phyloP scores from a whole-genome alignment of 192 early-diverging fungal species.

The Coemansia sp. region DNA sequence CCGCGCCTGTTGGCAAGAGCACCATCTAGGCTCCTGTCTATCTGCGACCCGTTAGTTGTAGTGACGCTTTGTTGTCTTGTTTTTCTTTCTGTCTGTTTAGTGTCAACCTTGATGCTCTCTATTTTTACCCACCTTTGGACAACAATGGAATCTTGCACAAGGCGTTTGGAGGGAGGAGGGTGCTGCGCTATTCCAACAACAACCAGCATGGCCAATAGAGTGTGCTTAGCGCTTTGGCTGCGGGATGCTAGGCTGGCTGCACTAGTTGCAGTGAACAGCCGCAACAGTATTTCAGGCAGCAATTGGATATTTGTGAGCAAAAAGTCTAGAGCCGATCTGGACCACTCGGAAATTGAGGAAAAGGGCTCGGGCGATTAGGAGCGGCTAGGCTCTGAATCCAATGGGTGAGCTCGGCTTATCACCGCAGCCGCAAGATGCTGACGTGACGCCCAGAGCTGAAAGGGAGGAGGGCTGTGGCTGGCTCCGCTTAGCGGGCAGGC shows the following conservation, averaged over 20 bases:
- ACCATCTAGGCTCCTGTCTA: conserved; percentile 11
- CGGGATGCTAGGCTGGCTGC: not conserved
- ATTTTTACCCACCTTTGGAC: not conserved
- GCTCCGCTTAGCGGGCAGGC: conserved; percentile 1
- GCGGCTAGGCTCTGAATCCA: not conserved
- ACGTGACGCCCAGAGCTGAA: not conserved
- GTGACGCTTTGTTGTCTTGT: conserved; percentile 9
- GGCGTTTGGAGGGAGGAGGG: not conserved
- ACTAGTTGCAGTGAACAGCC: too few species aligned
- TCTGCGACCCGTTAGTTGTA: not conserved
- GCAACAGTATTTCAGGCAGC: too few species aligned
- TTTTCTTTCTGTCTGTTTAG: conserved; percentile 10
- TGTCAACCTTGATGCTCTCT: conserved; percentile 3
- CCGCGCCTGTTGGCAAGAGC: conserved; percentile 38
- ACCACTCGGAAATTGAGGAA: not conserved
- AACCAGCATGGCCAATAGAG: not conserved
- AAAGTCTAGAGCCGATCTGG: not conserved
- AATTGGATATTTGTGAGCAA: too few species aligned
- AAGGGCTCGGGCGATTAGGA: not conserved
- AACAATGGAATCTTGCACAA: not conserved
- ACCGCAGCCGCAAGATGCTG: not conserved
- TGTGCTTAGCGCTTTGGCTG: not conserved
- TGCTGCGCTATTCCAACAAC: not conserved
- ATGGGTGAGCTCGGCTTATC: not conserved
- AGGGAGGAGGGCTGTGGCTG: not conserved